phyloP scores from a whole-genome alignment of 345 rosid species.

The Hibiscus tridactylites region DNA sequence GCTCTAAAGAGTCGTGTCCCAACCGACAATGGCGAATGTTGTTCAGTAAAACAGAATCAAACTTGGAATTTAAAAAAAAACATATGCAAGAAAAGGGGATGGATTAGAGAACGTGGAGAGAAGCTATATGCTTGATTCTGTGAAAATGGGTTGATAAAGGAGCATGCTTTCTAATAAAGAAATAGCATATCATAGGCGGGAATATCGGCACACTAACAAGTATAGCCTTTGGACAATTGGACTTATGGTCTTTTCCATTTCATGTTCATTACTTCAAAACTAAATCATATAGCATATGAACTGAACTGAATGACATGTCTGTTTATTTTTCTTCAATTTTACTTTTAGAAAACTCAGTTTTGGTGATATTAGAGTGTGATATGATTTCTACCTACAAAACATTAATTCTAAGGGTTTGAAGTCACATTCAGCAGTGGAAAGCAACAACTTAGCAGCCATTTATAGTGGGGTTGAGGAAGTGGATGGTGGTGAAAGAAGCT shows the following conservation, averaged over 20 bases:
- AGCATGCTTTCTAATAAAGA: neutral
- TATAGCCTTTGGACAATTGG: neutral
- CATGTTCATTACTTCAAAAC: neutral
- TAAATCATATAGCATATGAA: neutral
- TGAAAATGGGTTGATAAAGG: neutral
- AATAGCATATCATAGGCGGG: neutral
- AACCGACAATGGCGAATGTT: constrained; percentile 33
- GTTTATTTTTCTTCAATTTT: neutral
- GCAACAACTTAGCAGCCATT: neutral
- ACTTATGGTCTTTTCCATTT: neutral
- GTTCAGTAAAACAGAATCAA: constrained; percentile 11
- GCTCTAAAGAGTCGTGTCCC: constrained; percentile 12
- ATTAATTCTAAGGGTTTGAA: neutral
- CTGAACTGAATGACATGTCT: neutral
- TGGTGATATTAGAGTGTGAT: neutral
- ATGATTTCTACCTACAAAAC: neutral
- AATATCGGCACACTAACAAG: neutral
- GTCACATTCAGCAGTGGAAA: neutral
- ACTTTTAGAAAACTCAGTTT: neutral
- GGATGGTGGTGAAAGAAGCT: neutral
- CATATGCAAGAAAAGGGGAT: neutral
- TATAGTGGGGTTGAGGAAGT: neutral
- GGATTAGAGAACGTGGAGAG: constrained; percentile 5
- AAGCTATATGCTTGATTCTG: neutral
- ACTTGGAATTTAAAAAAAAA: neutral